Conservation (phyloP, 129 eudicot genomes). For the Cynara cardunculus region DNA sequence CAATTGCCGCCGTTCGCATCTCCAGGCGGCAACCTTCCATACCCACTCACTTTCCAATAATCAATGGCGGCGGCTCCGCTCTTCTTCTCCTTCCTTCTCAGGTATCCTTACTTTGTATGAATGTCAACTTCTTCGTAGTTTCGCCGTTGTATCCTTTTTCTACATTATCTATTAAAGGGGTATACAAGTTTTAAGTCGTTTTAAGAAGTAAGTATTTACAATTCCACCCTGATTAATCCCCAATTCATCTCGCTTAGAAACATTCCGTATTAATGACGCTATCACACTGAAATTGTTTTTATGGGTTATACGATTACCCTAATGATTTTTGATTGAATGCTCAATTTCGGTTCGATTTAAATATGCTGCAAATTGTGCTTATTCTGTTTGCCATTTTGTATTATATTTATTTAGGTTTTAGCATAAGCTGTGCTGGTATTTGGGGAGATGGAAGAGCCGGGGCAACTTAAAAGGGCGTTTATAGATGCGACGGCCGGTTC, state of each 20-base stretch:
- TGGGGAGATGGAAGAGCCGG: slow-evolving; percentile 77
- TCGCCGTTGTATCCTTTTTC: not conserved
- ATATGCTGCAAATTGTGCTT: slow-evolving; percentile 6
- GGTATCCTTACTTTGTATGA: slow-evolving; percentile 9
- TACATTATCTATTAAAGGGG: not conserved
- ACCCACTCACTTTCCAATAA: slow-evolving; percentile 1
- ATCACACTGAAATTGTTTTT: not conserved
- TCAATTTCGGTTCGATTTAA: not conserved
- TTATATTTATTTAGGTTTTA: slow-evolving; percentile 28
- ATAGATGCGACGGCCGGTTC: slow-evolving; percentile 86
- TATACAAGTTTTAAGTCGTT: not conserved
- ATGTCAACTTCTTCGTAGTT: not conserved
- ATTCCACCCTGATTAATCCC: not conserved
- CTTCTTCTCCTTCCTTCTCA: slow-evolving; percentile 24
- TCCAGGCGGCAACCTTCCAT: slow-evolving; percentile 24
- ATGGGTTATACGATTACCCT: slow-evolving; percentile 4
- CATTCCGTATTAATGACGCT: slow-evolving; percentile 11
- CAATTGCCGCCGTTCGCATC: slow-evolving; percentile 37
- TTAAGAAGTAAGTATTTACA: not conserved
- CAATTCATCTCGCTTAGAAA: not conserved
- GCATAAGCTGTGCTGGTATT: slow-evolving; percentile 24
- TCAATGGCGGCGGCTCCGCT: slow-evolving; percentile 33
- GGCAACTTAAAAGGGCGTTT: slow-evolving; percentile 71
- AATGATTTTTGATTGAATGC: not conserved
- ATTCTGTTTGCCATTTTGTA: not conserved